phyloP scores from a whole-genome alignment of 768 basidiomycete species.

The Pisolithus microcarpus region DNA sequence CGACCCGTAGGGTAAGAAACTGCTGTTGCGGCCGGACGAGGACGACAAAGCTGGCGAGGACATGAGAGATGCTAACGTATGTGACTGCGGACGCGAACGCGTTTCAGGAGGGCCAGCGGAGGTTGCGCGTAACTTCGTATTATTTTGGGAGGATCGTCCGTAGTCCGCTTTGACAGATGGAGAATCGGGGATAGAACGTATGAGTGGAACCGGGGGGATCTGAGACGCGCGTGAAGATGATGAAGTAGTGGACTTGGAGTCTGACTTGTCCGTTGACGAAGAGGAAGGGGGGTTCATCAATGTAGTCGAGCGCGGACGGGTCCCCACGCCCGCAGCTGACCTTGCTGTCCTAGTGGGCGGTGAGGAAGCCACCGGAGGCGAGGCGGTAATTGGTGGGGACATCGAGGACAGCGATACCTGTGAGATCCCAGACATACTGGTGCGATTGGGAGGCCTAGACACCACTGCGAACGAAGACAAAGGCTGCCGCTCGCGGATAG shows the following conservation, averaged over 20 bases:
- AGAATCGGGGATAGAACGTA: slow-evolving; percentile 25
- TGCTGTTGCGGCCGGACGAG: slow-evolving; percentile 6
- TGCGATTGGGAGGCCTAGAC: slow-evolving; percentile 44
- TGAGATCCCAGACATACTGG: slow-evolving; percentile 15
- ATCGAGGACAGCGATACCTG: slow-evolving; percentile 7
- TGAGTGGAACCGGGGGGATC: slow-evolving; percentile 24
- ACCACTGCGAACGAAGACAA: slow-evolving; percentile 56
- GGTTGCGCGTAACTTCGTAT: slow-evolving; percentile 6
- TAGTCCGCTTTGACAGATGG: slow-evolving; percentile 23
- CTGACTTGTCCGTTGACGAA: slow-evolving; percentile 21
- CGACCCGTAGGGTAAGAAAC: slow-evolving; percentile 22
- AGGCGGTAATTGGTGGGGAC: not conserved
- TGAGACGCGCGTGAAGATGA: slow-evolving; percentile 21
- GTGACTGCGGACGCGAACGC: slow-evolving; percentile 10
- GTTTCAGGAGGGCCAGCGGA: slow-evolving; percentile 5
- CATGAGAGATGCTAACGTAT: slow-evolving; percentile 4
- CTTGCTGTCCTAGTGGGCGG: slow-evolving; percentile 3
- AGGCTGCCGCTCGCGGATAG: slow-evolving; percentile 49
- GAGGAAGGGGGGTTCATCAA: slow-evolving; percentile 1
- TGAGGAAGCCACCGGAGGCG: slow-evolving; percentile 3
- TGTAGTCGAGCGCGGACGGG: slow-evolving; percentile 10
- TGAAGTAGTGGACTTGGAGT: slow-evolving; percentile 19
- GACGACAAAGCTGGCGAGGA: slow-evolving; percentile 1
- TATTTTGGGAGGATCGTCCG: slow-evolving; percentile 9
- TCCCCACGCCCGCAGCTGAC: slow-evolving; percentile 3